Evolutionary conservation across 108 stramenopile genomes (phyloP).

Genomic region (Nannochloropsis oceanica): DNA sequence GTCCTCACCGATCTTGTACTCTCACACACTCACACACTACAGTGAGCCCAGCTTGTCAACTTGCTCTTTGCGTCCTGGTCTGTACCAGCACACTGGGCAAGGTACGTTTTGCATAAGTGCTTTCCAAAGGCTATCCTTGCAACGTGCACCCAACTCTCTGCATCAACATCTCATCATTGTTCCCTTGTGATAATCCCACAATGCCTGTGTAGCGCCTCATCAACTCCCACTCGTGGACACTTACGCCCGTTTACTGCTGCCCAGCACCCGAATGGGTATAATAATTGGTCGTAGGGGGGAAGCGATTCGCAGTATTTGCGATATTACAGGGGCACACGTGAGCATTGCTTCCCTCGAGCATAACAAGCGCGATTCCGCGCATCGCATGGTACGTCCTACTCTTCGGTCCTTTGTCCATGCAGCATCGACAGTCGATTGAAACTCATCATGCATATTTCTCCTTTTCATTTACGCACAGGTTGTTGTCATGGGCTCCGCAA

Average conservation of each 20-base stretch:
- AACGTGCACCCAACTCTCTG: too few species aligned
- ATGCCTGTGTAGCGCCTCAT: not conserved
- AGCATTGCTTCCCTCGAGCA: not conserved
- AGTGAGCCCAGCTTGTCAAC: too few species aligned
- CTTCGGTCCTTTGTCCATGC: not conserved
- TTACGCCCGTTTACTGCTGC: not conserved
- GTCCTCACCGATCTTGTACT: too few species aligned
- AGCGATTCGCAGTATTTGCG: not conserved
- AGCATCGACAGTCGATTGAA: not conserved
- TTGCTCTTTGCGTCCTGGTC: too few species aligned
- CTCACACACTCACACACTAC: too few species aligned
- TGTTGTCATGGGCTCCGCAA: not conserved
- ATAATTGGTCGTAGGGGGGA: not conserved
- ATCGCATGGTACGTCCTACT: not conserved
- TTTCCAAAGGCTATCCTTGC: too few species aligned
- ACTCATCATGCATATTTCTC: not conserved
- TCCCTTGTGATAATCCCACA: too few species aligned
- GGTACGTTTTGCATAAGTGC: too few species aligned
- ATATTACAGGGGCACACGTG: not conserved
- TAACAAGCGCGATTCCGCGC: not conserved
- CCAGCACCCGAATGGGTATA: not conserved
- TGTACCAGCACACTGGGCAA: too few species aligned
- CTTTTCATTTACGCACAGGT: not conserved
- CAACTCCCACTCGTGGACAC: not conserved
- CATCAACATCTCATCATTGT: too few species aligned